Conservation (phyloP, 2,329 filamentous ascomycete genomes). For the Fonsecaea nubica region DNA sequence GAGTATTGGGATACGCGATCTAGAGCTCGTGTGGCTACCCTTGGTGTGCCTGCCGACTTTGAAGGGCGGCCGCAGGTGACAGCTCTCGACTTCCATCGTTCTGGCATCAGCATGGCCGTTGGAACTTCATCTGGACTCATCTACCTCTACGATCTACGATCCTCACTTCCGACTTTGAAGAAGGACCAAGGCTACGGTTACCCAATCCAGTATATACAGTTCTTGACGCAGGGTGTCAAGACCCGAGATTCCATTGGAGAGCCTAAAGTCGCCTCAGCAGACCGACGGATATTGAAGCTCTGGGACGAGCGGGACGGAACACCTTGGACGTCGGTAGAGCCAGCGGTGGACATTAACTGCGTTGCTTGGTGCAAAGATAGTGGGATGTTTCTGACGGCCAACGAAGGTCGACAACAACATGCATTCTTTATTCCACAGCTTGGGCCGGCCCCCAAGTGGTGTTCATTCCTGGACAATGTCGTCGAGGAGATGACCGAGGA, state of each 20-base stretch:
- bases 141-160: slow-evolving; percentile 89
- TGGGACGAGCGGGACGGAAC: slow-evolving; percentile 85
- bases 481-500: slow-evolving; percentile 98
- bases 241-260: slow-evolving; percentile 72
- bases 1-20: slow-evolving; percentile 95
- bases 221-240: slow-evolving; percentile 68
- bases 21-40: slow-evolving; percentile 77
- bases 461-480: slow-evolving; percentile 93
- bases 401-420: slow-evolving; percentile 94
- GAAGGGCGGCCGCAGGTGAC: slow-evolving; percentile 70
- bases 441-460: slow-evolving; percentile 93
- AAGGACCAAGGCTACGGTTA: slow-evolving; percentile 98
- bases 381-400: slow-evolving; percentile 95
- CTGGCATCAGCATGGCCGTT: slow-evolving; percentile 82
- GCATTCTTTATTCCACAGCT: slow-evolving; percentile 94
- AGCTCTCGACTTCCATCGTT: slow-evolving; percentile 82
- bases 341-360: slow-evolving; percentile 90
- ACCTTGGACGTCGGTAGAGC: slow-evolving; percentile 95
- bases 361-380: slow-evolving; percentile 91
- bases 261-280: slow-evolving; percentile 83
- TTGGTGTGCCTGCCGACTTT: slow-evolving; percentile 62
- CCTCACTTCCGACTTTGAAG: slow-evolving; percentile 80
- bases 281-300: slow-evolving; percentile 96
- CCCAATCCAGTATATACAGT: slow-evolving; percentile 82
- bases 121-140: slow-evolving; percentile 89